phyloP scores from a whole-genome alignment of 495 filamentous ascomycete species.

The Umbilicaria muhlenbergii region DNA sequence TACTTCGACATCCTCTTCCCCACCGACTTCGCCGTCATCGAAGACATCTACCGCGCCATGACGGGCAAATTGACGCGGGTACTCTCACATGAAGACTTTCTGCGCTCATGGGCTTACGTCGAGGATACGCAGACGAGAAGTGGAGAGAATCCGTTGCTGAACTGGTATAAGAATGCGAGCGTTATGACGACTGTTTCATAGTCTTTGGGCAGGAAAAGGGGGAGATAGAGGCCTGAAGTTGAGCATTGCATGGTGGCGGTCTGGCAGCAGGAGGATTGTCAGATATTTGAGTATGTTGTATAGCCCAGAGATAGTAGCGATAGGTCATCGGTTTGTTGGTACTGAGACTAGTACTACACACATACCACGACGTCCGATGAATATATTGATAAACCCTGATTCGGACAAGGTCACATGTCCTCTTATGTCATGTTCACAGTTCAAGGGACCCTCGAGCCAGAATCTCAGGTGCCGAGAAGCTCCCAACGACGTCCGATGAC shows the following conservation, averaged over 20 bases:
- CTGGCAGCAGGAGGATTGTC: too few species aligned
- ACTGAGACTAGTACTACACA: too few species aligned
- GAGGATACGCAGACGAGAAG: conserved; percentile 76
- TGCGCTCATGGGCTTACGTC: conserved; percentile 73
- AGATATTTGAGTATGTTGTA: too few species aligned
- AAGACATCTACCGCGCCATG: conserved; percentile 78
- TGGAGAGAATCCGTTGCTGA: conserved; percentile 86
- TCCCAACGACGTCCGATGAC: too few species aligned
- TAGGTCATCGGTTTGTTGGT: too few species aligned
- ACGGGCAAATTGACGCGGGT: conserved; percentile 83
- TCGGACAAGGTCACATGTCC: too few species aligned
- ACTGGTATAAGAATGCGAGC: conserved; percentile 88
- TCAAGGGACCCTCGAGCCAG: too few species aligned
- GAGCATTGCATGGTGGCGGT: not conserved
- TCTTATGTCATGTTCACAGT: too few species aligned
- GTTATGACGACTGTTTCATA: conserved; percentile 66
- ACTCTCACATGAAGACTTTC: conserved; percentile 76
- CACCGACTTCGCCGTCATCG: conserved; percentile 77
- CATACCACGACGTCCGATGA: too few species aligned
- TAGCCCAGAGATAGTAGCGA: too few species aligned
- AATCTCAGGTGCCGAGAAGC: too few species aligned
- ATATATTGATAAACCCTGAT: too few species aligned
- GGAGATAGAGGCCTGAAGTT: not conserved
- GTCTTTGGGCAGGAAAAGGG: not conserved
- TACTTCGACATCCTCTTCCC: conserved; percentile 99